Evolutionary conservation across 1,284 basidiomycete species (phyloP), one percentile per base, ranked within the genome.

Genomic region (Ganoderma boninense): DNA sequence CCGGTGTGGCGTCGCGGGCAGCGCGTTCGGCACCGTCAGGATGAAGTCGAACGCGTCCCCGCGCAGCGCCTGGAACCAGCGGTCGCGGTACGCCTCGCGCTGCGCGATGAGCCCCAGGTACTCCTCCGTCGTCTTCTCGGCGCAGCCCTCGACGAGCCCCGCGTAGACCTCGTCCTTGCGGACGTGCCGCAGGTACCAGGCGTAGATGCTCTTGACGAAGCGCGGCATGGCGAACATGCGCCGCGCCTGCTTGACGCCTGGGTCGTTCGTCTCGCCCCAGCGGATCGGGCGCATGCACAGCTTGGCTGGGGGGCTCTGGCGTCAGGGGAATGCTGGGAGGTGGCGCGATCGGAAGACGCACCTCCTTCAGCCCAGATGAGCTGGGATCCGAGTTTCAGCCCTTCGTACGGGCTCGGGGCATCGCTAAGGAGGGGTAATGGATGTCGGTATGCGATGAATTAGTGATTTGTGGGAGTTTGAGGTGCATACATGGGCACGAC

Each of bases 21-120:
- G 80, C 32, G 87, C 86, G 74, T 90, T 88, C 6, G 88, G 87
- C 14, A 88, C 89, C 4, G 87, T 88, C 63, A 93, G 79, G 35
- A 93, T 79, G 69, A 89, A 88, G 79, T 93, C 90, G 40, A 91
- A 80, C 6, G 82, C 71, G 42, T 77, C 68, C 42, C 73, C 73
- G 57, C 73, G 71, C 74, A 78, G 74, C 69, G 74, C 75, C 42
- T 75, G 69, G 69, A 77, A 77, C 79, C 79, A 80, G 61, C 78
- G 79, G 5, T 80, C 82, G n/a, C 85, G 79, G 72, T 90, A 92
- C 4, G 80, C 79, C 59, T 94, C 89, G 16, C 91, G 84, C 71
- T 84, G 78, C 3, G 82, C 82, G 10, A 90, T 84, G 73, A 91
- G 88, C 11, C 82, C 79, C 71, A 90, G 88, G 71, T 90, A 89